Base-by-base conservation (phyloP, 1,139 yeast genomes). In the Scheffersomyces parashehatae region DNA sequence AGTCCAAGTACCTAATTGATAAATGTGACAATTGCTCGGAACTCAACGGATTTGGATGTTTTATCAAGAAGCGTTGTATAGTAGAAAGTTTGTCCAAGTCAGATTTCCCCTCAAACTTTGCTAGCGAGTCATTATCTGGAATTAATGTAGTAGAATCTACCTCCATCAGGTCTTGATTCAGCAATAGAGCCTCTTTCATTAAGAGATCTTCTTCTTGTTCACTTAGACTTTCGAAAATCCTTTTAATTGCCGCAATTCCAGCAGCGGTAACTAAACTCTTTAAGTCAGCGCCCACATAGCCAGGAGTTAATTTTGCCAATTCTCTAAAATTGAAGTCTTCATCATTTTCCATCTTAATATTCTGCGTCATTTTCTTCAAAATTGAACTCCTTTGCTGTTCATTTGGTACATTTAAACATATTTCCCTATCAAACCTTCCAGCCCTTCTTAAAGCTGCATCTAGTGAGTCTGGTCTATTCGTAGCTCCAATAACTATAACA, bases 241-340 rank as follows among this genome's bases (percentile, higher is more conserved):
- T 77, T 60, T 91, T 91, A 50, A 93, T 91, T 1, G 99, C 98
- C 48, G 89, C 81, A 26, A 91, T 87, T 43, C 99, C 99, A 0
- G 99, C 96, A 2, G 97, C 97, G 0, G 97, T 84, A 0, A 90
- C 95, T 47, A 93, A 75, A 20, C 98, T 95, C 56, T 90, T 90
- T 54, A 93, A 75, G 71, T 93, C 99, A 1, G 99, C 99, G 37
- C 99, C 99, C 3, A 93, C 99, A 65, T 85, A 93, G 11, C 99
- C 99, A 0, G 99, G 98, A 0, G 99, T 95, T 69, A 89, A 70
- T 59, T 91, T 91, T 1, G 99, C 97, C 39, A 93, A 70, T 50
- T 79, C 79, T 39, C 70, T 64, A 59, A 82, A 88, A 53, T 91
- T 89, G 53, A 91, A 81, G 15, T 44, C 38, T 12, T 76, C 80